Conservation (phyloP, 140 eudicot species). For the Oenanthe javanica region DNA sequence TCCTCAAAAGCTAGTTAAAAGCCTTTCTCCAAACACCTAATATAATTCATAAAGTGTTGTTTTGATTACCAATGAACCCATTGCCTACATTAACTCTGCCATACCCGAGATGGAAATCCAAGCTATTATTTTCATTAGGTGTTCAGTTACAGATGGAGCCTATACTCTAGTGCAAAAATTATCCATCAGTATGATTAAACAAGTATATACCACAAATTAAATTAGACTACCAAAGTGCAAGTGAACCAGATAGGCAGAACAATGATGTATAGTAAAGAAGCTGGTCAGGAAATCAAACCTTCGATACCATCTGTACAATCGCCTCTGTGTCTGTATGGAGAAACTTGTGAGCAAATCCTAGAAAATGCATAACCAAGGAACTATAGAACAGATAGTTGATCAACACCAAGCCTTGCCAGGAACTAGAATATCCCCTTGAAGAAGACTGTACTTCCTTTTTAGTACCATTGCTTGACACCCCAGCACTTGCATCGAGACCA, state of each 20-base stretch:
- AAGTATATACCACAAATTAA: background rate
- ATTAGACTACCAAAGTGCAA: background rate
- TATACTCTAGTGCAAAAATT: background rate
- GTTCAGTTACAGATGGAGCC: background rate
- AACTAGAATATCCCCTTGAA: conserved; percentile 47
- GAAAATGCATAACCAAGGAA: conserved; percentile 88
- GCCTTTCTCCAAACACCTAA: background rate
- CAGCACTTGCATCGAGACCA: conserved; percentile 35
- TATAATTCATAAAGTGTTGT: background rate
- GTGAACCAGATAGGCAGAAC: background rate
- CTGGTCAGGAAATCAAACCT: conserved; percentile 42
- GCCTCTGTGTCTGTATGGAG: conserved; percentile 73
- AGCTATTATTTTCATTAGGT: background rate
- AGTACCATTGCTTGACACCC: conserved; percentile 20
- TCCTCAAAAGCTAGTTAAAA: background rate
- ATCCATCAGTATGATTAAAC: background rate
- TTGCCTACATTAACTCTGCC: too few species aligned
- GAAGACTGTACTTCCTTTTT: conserved; percentile 21
- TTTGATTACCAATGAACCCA: too few species aligned
- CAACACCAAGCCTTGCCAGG: conserved; percentile 85
- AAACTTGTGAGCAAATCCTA: conserved; percentile 94
- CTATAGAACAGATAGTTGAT: conserved; percentile 80
- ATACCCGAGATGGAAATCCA: too few species aligned
- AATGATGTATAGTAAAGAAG: conserved; percentile 1
- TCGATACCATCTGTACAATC: conserved; percentile 70